Base-by-base conservation (phyloP, 257 asterid species). In the Apocynum venetum region DNA sequence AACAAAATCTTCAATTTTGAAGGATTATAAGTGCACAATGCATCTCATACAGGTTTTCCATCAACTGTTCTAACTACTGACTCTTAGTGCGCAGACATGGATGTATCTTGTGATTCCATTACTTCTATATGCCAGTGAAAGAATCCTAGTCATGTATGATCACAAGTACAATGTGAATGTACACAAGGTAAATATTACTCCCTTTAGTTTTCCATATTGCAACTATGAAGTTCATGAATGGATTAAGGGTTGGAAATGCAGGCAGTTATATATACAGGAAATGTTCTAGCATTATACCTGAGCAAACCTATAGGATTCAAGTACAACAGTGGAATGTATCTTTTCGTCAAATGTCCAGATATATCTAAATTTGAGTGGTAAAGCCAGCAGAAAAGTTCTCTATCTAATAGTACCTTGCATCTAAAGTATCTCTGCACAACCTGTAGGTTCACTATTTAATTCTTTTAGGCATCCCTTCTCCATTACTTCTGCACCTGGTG, bases 281-380 rank as follows among this genome's bases (percentile, higher is more conserved):
- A 93, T 80, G 97, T 95, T 13, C 82, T 95, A 60, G 97, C 99
- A 53, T 71, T 95, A 36, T 88, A 95, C 89, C 83, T 93, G 98
- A 90, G 92, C 69, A 95, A 82, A 71, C 99, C 99, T 64, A 72
- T 83, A 0, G 96, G 90, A 68, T 91, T 95, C 91, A 91, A 84
- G 80, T 95, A 93, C 88, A 93, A 90, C 89, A 95, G 99, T 74
- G 99, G 99, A 74, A 93, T 93, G 96, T 95, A 95, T 82, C 84
- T 95, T 66, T 95, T 95, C 71, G 98, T 95, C 81, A 90, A 91
- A 86, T 93, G 97, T 80, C 94, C 92, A 15, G 91, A 91, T 78
- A 84, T 95, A 73, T 93, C 98, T 52, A 77, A 60, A 74, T 95
- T 89, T 67, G 97, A 95, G 77, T 91, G 99, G 98, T 94, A 87